A percentile compares a stretch with the other conserved stretches of the same genome.
phyloP scores from a whole-genome alignment of 2,329 filamentous ascomycete genomes.

The Drechslerella dactyloides region DNA sequence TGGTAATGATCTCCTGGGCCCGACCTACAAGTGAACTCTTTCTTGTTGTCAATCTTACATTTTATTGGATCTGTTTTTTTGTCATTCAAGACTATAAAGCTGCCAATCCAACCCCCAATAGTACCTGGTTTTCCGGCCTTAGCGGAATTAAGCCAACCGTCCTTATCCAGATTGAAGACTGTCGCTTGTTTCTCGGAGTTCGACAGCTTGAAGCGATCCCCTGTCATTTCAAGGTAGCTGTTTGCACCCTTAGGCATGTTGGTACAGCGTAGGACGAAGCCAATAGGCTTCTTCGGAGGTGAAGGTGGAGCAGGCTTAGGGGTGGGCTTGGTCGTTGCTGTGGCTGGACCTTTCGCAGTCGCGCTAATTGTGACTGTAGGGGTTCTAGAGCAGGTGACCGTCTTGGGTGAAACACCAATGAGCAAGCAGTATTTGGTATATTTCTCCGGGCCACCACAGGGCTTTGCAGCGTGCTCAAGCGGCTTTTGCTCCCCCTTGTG shows the following conservation, averaged over 20 bases:
- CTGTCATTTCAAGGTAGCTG: not conserved
- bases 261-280: not conserved
- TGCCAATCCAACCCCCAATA: not conserved
- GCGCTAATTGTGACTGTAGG: not conserved
- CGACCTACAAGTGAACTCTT: not conserved
- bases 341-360: not conserved
- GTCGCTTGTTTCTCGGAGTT: not conserved
- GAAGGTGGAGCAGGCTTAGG: not conserved
- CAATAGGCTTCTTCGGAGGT: not conserved
- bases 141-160: not conserved
- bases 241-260: not conserved
- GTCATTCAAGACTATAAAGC: not conserved
- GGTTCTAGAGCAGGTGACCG: not conserved
- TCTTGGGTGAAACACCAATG: not conserved
- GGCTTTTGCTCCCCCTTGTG: not conserved
- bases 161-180: not conserved
- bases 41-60: not conserved
- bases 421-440: not conserved
- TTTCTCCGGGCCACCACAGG: not conserved
- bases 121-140: not conserved
- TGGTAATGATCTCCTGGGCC: not conserved
- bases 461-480: not conserved
- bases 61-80: not conserved
- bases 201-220: not conserved
- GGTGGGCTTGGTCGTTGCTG: not conserved